A percentile compares a stretch with the other conserved stretches of the same genome.
Conservation (phyloP, 2,329 filamentous ascomycete genomes). For the Ascochyta rabiei region DNA sequence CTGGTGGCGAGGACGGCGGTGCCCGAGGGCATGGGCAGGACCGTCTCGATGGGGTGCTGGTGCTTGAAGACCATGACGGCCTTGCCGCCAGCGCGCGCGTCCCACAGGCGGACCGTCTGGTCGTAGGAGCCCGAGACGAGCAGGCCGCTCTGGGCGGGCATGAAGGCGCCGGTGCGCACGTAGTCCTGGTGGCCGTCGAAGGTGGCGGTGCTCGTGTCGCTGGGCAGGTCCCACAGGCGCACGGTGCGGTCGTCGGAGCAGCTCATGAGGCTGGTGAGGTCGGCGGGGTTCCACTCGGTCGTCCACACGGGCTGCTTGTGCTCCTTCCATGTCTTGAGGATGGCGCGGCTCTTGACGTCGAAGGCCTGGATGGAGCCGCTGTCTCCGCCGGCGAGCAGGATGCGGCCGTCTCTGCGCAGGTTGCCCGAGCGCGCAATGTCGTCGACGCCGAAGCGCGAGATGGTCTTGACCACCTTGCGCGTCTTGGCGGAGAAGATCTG, state of each 20-base stretch:
- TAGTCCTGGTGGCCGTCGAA: constrained; percentile 93
- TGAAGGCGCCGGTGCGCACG: constrained; percentile 83
- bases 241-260: constrained; percentile 93
- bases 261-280: constrained; percentile 85
- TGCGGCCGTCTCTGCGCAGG: constrained; percentile 84
- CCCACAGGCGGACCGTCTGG: constrained; percentile 91
- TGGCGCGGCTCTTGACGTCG: constrained; percentile 85
- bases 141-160: constrained; percentile 74
- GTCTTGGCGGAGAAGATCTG: constrained; percentile 94
- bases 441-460: constrained; percentile 79
- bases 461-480: constrained; percentile 89
- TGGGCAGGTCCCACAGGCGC: constrained; percentile 90
- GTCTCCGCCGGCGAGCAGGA: constrained; percentile 90
- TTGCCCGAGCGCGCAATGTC: constrained; percentile 90
- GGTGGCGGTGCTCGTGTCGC: constrained; percentile 73
- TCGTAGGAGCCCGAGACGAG: constrained; percentile 94
- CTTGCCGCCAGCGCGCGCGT: constrained; percentile 72
- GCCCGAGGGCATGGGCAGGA: constrained; percentile 85
- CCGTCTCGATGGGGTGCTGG: constrained; percentile 82
- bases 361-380: constrained; percentile 94
- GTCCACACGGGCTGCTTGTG: constrained; percentile 95
- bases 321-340: constrained; percentile 92
- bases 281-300: constrained; percentile 88
- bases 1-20: constrained; percentile 85
- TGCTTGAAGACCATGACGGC: constrained; percentile 93